phyloP scores from a whole-genome alignment of 2,329 filamentous ascomycete species.

The Davidsoniella virescens region DNA sequence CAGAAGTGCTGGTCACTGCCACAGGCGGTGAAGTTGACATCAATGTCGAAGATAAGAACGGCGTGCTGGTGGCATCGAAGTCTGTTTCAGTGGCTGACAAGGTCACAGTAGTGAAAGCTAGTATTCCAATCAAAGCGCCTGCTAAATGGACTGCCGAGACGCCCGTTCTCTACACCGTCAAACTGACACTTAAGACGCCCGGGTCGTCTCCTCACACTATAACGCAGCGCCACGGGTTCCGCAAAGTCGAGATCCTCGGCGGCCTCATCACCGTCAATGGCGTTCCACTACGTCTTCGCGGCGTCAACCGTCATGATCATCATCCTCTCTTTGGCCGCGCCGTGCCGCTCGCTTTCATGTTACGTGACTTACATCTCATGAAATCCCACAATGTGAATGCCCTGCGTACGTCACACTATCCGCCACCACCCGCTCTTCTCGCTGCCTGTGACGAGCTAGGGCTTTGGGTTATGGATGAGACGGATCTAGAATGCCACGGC shows the following conservation, averaged over 20 bases:
- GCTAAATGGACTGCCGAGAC: constrained; percentile 55
- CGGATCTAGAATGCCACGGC: constrained; percentile 38
- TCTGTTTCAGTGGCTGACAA: neutral
- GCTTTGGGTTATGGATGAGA: constrained; percentile 45
- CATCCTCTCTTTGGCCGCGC: constrained; percentile 45
- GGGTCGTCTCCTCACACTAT: constrained; percentile 19
- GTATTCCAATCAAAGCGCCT: constrained; percentile 28
- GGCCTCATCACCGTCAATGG: constrained; percentile 51
- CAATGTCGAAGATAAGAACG: too few relatives aligned
- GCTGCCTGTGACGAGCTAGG: constrained; percentile 47
- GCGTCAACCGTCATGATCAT: constrained; percentile 57
- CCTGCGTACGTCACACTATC: constrained; percentile 51
- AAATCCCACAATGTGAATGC: constrained; percentile 55
- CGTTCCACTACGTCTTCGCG: constrained; percentile 45
- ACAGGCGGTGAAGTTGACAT: constrained; percentile 13
- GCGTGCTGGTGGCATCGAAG: neutral
- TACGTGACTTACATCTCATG: constrained; percentile 46
- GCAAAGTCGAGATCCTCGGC: constrained; percentile 42
- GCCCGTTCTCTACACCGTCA: constrained; percentile 41
- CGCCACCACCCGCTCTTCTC: constrained; percentile 43
- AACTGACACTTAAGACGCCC: constrained; percentile 17
- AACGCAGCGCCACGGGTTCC: constrained; percentile 42
- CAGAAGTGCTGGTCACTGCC: constrained; percentile 26
- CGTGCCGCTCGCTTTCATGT: constrained; percentile 44
- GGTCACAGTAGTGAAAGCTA: too few relatives aligned